Conservation (phyloP, 768 basidiomycete genomes). For the Pulveroboletus sp. region DNA sequence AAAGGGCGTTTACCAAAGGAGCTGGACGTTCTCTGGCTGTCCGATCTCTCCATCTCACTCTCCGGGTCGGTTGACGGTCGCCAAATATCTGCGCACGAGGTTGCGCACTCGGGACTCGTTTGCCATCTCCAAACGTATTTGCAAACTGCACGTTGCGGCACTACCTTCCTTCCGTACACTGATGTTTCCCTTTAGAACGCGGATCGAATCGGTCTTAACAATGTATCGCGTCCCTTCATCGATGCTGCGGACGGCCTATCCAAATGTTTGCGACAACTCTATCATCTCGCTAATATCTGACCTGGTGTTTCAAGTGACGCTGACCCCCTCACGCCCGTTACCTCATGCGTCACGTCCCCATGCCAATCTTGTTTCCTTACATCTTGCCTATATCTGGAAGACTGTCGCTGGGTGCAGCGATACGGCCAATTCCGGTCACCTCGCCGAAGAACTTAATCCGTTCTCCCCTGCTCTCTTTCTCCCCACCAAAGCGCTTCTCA, state of each 20-base stretch:
- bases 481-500: slow-evolving; percentile 48
- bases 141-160: slow-evolving; percentile 35
- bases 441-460: slow-evolving; percentile 38
- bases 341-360: slow-evolving; percentile 24
- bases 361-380: slow-evolving; percentile 32
- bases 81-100: slow-evolving; percentile 34
- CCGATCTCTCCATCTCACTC: slow-evolving; percentile 49
- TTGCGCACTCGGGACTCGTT: slow-evolving; percentile 48
- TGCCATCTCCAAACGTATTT: slow-evolving; percentile 49
- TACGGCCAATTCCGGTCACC: slow-evolving; percentile 15
- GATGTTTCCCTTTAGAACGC: slow-evolving; percentile 46
- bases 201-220: slow-evolving; percentile 49
- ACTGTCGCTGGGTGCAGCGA: slow-evolving; percentile 9
- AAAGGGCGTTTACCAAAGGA: slow-evolving; percentile 33
- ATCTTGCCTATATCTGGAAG: slow-evolving; percentile 41
- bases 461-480: slow-evolving; percentile 54
- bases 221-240: slow-evolving; percentile 49
- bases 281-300: slow-evolving; percentile 6
- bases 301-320: slow-evolving; percentile 31
- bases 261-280: slow-evolving; percentile 34
- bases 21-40: slow-evolving; percentile 47
- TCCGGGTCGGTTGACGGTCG: slow-evolving; percentile 48
- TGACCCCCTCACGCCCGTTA: slow-evolving; percentile 36
- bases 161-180: slow-evolving; percentile 6
- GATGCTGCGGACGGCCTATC: slow-evolving; percentile 39